Evolutionary conservation across 257 asterid genomes (phyloP), one percentile per base, ranked within the genome.

Genomic region (Solanum infundibuliforme): DNA sequence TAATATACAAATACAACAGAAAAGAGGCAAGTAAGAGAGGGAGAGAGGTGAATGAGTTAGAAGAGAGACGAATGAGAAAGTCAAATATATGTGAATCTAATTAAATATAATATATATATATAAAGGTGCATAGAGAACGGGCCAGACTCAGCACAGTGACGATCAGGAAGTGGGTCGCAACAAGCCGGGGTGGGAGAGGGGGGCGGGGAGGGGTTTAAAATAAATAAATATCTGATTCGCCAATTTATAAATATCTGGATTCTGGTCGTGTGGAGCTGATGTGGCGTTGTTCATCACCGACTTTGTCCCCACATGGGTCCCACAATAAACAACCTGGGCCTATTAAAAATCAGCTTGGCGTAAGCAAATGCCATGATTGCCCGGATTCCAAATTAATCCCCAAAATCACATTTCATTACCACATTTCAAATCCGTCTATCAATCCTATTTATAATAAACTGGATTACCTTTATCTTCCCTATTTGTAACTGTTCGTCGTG

Each of bases 311-410:
- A 25, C 32, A 3, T 74, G 36, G 87, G 83, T 23, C 84, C 86
- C 77, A 7, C 77, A 25, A 7, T 41, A 41, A 77, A 46, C 65
- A 77, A 41, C 14, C 23, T 43, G 87, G 92, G 10, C 81, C 94
- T 90, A 84, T 36, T 48, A n/a, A 69, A 34, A 87, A 10, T 58
- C 90, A 71, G 87, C 87, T 79, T 85, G 92, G 89, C 93, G 91
- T 89, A 90, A 76, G 73, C 77, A 86, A 66, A 77, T 34, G 32
- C 55, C 13, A 60, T 79, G 46, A 72, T 77, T 48, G 38, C 36
- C 39, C 93, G 97, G 95, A 93, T 34, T 88, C 88, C 87, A 92
- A 74, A 74, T 62, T 38, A 43, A 9, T 13, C 55, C 86, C 86
- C 66, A 89, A 75, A 87, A 77, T 87, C 76, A 84, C 66, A 85